phyloP scores from a whole-genome alignment of 768 basidiomycete genomes.

The Pleurotus tuoliensis region DNA sequence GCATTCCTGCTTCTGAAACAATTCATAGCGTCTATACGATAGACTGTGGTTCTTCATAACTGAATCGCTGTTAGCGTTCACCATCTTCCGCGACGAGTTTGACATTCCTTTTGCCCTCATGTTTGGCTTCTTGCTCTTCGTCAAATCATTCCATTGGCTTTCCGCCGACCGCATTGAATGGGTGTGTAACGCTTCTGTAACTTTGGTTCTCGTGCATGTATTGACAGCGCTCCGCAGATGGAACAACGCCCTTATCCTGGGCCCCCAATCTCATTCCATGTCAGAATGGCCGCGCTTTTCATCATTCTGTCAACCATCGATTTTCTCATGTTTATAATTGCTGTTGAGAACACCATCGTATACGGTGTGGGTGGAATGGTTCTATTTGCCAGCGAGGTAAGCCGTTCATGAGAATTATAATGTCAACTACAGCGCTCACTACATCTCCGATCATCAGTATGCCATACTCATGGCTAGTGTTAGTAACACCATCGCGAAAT shows the following conservation, averaged over 20 bases:
- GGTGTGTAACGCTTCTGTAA: conserved; percentile 39
- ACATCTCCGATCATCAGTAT: conserved; percentile 48
- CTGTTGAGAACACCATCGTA: conserved; percentile 74
- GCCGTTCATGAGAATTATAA: conserved; percentile 18
- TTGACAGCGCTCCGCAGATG: conserved; percentile 60
- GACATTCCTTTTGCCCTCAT: conserved; percentile 89
- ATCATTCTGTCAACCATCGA: conserved; percentile 73
- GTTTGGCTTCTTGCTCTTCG: conserved; percentile 91
- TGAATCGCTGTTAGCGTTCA: conserved; percentile 92
- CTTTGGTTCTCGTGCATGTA: conserved; percentile 1
- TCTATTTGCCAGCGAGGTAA: conserved; percentile 90
- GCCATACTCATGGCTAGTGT: conserved; percentile 83
- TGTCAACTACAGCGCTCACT: not conserved
- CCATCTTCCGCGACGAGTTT: conserved; percentile 95
- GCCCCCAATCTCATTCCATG: conserved; percentile 77
- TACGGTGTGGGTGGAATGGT: conserved; percentile 89
- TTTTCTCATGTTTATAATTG: conserved; percentile 70
- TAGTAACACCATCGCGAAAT: conserved; percentile 76
- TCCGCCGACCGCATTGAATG: conserved; percentile 94
- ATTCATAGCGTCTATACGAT: conserved; percentile 82
- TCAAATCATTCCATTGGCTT: conserved; percentile 99
- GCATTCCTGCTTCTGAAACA: not conserved
- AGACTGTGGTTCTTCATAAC: conserved; percentile 97
- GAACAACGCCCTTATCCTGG: conserved; percentile 92
- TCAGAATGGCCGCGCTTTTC: conserved; percentile 76